Percentiles rank a stretch among this genome's conserved stretches.
Conservation (phyloP, 2,329 filamentous ascomycete genomes). For the Chrysosporium queenslandicum region DNA sequence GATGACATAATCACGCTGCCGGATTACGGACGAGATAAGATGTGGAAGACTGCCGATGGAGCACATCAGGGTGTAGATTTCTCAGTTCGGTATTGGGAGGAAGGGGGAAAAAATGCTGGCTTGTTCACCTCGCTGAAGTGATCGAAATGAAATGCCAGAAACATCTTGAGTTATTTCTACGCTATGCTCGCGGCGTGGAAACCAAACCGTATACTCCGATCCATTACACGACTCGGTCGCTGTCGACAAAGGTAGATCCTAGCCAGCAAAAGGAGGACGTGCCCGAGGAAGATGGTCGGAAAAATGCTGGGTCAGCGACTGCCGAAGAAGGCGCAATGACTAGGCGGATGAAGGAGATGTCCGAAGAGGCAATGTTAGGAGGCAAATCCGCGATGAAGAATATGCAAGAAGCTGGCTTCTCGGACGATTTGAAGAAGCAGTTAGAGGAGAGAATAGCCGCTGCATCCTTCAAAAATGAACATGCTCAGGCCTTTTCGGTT, state of each 20-base stretch:
- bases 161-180: constrained; percentile 16
- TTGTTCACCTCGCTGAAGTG: background rate
- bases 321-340: constrained; percentile 48
- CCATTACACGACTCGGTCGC: background rate
- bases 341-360: constrained; percentile 49
- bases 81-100: too few species aligned
- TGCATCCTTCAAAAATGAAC: constrained; percentile 45
- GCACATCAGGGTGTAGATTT: too few species aligned
- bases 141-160: constrained; percentile 8
- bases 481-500: constrained; percentile 46
- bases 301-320: constrained; percentile 15
- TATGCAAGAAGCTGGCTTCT: constrained; percentile 53
- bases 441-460: constrained; percentile 51
- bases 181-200: constrained; percentile 16
- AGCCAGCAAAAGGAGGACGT: background rate
- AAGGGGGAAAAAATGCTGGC: background rate
- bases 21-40: background rate
- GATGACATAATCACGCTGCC: constrained; percentile 1
- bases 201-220: background rate
- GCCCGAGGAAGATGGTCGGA: background rate
- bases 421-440: constrained; percentile 48
- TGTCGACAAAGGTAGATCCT: constrained; percentile 7
- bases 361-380: constrained; percentile 48
- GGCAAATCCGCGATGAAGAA: constrained; percentile 47
- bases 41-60: background rate